Evolutionary conservation across 139 green algal species (phyloP).

Genomic region (Monoraphidium neglectum): DNA sequence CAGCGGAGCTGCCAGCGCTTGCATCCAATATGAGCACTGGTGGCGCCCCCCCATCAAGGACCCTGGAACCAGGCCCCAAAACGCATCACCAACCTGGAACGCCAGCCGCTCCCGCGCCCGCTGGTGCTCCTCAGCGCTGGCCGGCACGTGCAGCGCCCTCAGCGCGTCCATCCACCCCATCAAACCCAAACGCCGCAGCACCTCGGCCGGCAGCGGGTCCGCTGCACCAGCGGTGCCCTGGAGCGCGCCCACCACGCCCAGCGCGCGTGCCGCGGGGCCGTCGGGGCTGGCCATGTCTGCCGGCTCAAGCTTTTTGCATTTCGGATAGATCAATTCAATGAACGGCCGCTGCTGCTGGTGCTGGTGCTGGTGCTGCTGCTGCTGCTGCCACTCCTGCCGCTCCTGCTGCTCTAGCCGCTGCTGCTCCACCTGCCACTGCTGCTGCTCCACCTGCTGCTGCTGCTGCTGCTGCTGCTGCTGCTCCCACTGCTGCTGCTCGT

Average conservation of each 20-base stretch:
- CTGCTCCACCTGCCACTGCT: background rate
- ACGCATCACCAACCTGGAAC: background rate
- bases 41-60: too few species aligned
- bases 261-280: background rate
- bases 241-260: background rate
- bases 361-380: too few species aligned
- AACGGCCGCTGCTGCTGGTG: background rate
- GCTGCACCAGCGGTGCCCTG: background rate
- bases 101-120: slow-evolving; percentile 5
- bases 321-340: background rate
- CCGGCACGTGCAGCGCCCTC: background rate
- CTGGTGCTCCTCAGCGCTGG: background rate
- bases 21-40: too few species aligned
- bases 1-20: too few species aligned
- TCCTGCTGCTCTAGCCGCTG: too few species aligned
- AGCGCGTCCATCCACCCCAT: slow-evolving; percentile 10
- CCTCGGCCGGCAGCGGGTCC: background rate
- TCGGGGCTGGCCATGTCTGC: background rate
- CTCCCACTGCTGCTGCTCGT: too few species aligned
- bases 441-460: slow-evolving; percentile 17
- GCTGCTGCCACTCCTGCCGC: too few species aligned
- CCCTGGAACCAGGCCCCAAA: too few species aligned
- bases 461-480: background rate
- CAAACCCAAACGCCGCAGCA: background rate
- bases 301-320: background rate